Evolutionary conservation across 176 grass and related monocot species (phyloP).

Genomic region (Triticum turgidum): DNA sequence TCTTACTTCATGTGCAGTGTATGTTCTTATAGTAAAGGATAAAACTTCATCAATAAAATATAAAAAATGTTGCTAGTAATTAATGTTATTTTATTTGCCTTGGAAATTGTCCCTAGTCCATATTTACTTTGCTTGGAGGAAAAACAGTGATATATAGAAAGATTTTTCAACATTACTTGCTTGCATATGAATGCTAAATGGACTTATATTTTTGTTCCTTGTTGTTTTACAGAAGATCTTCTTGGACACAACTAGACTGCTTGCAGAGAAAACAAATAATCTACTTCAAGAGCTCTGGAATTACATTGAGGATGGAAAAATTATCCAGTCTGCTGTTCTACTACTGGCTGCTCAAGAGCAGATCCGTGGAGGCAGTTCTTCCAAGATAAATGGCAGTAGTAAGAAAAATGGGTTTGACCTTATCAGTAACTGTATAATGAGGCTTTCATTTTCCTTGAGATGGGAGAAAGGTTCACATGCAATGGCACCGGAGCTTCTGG

Average conservation of each 20-base stretch:
- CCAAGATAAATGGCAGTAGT: background rate
- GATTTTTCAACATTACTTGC: background rate
- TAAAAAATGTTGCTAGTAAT: background rate
- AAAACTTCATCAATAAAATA: background rate
- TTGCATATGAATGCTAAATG: background rate
- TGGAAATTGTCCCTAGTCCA: background rate
- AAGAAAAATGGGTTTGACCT: background rate
- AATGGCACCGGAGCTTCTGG: background rate
- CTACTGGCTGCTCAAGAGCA: background rate
- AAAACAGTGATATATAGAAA: background rate
- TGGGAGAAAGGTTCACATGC: background rate
- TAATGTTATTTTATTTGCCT: background rate
- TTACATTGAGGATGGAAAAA: background rate
- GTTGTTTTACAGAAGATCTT: constrained; percentile 3
- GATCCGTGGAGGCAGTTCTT: background rate
- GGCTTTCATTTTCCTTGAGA: background rate
- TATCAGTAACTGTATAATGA: background rate
- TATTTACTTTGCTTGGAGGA: background rate
- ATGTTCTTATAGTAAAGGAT: background rate
- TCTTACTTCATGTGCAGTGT: background rate
- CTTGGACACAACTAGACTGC: background rate
- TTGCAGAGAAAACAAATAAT: background rate
- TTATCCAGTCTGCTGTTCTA: background rate
- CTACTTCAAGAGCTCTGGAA: background rate
- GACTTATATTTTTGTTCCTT: background rate